Conservation (phyloP, 768 basidiomycete species). For the Lactarius hatsudake region DNA sequence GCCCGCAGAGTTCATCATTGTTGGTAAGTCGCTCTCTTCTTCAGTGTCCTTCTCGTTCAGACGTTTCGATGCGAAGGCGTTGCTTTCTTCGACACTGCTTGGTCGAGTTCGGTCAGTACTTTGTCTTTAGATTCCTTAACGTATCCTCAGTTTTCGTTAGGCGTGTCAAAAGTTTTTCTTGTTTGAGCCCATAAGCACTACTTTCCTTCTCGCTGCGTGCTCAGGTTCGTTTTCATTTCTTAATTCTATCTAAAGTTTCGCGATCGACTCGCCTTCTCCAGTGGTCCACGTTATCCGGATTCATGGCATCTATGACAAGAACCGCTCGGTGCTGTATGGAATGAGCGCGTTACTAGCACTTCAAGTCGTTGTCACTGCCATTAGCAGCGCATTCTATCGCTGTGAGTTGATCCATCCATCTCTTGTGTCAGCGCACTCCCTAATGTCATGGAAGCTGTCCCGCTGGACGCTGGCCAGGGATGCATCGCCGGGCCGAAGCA, state of each 20-base stretch:
- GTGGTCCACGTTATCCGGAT: conserved; percentile 75
- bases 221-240: conserved; percentile 42
- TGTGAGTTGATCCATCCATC: conserved; percentile 41
- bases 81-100: conserved; percentile 80
- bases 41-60: not conserved
- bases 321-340: conserved; percentile 46
- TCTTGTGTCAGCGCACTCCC: conserved; percentile 11
- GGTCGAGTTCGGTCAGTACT: conserved; percentile 49
- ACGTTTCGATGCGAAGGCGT: conserved; percentile 49
- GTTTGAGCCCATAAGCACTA: conserved; percentile 85
- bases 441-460: conserved; percentile 49
- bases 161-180: conserved; percentile 70
- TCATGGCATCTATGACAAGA: conserved; percentile 75
- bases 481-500: conserved; percentile 82
- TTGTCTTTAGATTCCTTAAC: not conserved
- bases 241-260: not conserved
- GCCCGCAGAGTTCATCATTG: conserved; percentile 73
- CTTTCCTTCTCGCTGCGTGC: conserved; percentile 70
- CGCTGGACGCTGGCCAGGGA: conserved; percentile 69
- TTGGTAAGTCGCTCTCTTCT: conserved; percentile 46
- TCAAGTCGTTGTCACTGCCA: conserved; percentile 69
- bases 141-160: conserved; percentile 34
- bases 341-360: conserved; percentile 61
- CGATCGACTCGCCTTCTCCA: conserved; percentile 28
- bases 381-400: conserved; percentile 76